phyloP scores from a whole-genome alignment of 176 grass and related monocot genomes.

The Aegilops bicornis region DNA sequence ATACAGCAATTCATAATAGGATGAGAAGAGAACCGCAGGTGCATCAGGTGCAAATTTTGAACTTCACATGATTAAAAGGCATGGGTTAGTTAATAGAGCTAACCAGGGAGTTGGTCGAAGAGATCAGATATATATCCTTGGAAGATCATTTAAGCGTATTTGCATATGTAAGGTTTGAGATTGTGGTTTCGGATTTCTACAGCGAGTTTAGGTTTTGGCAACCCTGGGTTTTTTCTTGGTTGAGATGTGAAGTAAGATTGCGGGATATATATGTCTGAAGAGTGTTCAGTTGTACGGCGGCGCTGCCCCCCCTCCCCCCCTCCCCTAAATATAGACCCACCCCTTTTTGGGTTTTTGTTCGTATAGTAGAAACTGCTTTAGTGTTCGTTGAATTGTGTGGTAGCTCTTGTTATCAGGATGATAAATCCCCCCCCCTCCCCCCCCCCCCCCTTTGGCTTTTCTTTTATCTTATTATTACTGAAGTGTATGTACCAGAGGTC shows the following conservation, averaged over 20 bases:
- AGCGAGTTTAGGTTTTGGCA: slow-evolving; percentile 54
- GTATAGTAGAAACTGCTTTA: slow-evolving; percentile 54
- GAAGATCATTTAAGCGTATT: slow-evolving; percentile 52
- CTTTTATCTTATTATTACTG: slow-evolving; percentile 59
- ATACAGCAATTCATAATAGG: slow-evolving; percentile 76
- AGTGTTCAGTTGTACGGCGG: slow-evolving; percentile 74
- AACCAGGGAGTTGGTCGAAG: slow-evolving; percentile 61
- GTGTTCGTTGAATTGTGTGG: slow-evolving; percentile 46
- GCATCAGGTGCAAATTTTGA: slow-evolving; percentile 63
- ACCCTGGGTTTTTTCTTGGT: slow-evolving; percentile 49
- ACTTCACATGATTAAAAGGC: slow-evolving; percentile 59
- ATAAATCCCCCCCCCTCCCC: neutral
- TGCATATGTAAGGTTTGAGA: slow-evolving; percentile 70
- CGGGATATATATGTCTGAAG: slow-evolving; percentile 69
- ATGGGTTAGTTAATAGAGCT: slow-evolving; percentile 80
- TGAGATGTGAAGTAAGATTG: slow-evolving; percentile 85
- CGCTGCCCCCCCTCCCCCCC: slow-evolving; percentile 14
- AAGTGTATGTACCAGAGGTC: slow-evolving; percentile 74
- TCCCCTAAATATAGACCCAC: slow-evolving; percentile 32
- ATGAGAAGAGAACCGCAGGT: slow-evolving; percentile 56
- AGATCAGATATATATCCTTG: slow-evolving; percentile 48
- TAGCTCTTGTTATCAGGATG: slow-evolving; percentile 60
- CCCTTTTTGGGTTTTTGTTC: slow-evolving; percentile 50
- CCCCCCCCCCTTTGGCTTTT: neutral
- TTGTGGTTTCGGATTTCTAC: slow-evolving; percentile 63